These are phyloP conservation scores for Colletotrichum cereale DNA, from an alignment of 2,329 filamentous ascomycete genomes.

Conservation along the genomic window DNA sequence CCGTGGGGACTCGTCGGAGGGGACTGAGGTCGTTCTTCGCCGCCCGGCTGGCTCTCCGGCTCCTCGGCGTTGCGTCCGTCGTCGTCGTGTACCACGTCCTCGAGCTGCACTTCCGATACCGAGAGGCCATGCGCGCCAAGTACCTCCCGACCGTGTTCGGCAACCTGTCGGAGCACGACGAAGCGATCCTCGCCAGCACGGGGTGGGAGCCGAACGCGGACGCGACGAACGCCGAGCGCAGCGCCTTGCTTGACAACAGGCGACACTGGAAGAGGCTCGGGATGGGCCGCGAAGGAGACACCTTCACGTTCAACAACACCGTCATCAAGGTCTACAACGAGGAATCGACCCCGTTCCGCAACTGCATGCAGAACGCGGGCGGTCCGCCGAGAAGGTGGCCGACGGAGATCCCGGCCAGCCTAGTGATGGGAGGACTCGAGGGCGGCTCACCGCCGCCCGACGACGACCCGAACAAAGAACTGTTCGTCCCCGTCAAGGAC, in stretches of 20 bases:
- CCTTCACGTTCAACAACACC: conserved; percentile 45
- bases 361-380: conserved; percentile 45
- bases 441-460: conserved; percentile 9
- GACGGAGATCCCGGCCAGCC: conserved; percentile 48
- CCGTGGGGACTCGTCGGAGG: conserved; percentile 22
- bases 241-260: conserved; percentile 41
- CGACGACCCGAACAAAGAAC: conserved; percentile 22
- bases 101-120: conserved; percentile 33
- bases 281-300: conserved; percentile 48
- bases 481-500: conserved; percentile 48
- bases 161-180: conserved; percentile 12
- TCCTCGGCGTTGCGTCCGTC: conserved; percentile 22
- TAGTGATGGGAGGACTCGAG: conserved; percentile 46
- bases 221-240: conserved; percentile 2
- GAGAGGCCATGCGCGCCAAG: conserved; percentile 35
- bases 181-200: conserved; percentile 11
- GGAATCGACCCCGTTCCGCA: conserved; percentile 47
- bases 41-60: conserved; percentile 19
- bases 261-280: conserved; percentile 47
- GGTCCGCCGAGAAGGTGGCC: conserved; percentile 45
- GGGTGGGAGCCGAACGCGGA: conserved; percentile 12
- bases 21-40: conserved; percentile 12
- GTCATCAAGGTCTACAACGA: conserved; percentile 49
- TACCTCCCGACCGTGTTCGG: conserved; percentile 35
- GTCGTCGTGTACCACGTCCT: conserved; percentile 29